Conservation (phyloP, 495 filamentous ascomycete species). For the Tuber brumale region DNA sequence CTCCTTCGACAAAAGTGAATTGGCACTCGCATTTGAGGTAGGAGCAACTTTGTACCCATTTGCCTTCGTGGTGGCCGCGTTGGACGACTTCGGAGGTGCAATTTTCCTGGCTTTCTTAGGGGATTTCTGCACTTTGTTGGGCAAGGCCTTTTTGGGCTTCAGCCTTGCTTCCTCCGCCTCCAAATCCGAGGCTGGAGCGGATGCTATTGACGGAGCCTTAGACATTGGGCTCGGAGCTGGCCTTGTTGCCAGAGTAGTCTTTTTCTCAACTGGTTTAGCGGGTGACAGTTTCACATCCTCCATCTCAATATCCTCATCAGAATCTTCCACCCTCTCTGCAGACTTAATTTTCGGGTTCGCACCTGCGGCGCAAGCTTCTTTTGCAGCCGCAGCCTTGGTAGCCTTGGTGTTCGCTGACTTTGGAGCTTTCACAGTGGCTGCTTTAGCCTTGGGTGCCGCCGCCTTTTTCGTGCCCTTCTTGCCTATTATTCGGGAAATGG, state of each 20-base stretch:
- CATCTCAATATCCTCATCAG: constrained; percentile 57
- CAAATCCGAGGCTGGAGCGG: constrained; percentile 30
- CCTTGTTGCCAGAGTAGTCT: not conserved
- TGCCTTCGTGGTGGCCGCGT: constrained; percentile 31
- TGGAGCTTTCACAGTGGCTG: constrained; percentile 35
- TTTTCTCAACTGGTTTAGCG: constrained; percentile 31
- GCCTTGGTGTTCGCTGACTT: constrained; percentile 30
- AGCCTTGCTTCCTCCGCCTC: constrained; percentile 31
- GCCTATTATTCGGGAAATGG: constrained; percentile 44
- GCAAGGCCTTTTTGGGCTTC: constrained; percentile 21
- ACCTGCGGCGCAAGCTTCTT: constrained; percentile 13
- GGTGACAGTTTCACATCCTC: constrained; percentile 40
- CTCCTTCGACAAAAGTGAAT: constrained; percentile 39
- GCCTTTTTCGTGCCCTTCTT: constrained; percentile 49
- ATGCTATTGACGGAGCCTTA: constrained; percentile 17
- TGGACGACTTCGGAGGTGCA: constrained; percentile 15
- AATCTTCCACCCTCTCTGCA: constrained; percentile 56
- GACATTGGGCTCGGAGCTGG: constrained; percentile 12
- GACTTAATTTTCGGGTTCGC: constrained; percentile 53
- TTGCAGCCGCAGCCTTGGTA: constrained; percentile 13
- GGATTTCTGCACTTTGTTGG: constrained; percentile 17
- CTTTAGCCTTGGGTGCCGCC: constrained; percentile 40
- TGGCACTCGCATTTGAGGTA: constrained; percentile 21
- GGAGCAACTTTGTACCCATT: constrained; percentile 28
- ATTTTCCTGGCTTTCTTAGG: constrained; percentile 27